These are phyloP conservation scores for Pseudocercospora pini-densiflorae DNA, from an alignment of 2,329 filamentous ascomycete genomes.

Conservation along the genomic window DNA sequence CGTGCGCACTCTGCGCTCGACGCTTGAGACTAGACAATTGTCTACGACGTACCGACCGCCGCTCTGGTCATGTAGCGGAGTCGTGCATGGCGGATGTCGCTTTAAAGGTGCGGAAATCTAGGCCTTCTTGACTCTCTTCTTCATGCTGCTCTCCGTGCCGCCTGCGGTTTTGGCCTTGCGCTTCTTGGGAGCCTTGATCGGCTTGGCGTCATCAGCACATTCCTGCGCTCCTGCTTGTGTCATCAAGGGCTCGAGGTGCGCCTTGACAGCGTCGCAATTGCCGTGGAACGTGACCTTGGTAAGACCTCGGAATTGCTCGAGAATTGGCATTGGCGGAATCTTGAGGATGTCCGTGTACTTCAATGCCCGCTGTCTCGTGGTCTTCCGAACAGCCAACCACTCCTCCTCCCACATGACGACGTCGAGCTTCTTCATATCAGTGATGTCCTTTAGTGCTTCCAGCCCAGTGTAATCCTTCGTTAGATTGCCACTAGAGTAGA, in stretches of 20 bases:
- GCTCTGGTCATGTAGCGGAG: too few relatives aligned
- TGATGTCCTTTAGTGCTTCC: neutral
- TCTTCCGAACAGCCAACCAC: neutral
- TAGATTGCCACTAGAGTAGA: neutral
- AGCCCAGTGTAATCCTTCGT: neutral
- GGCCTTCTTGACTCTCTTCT: neutral
- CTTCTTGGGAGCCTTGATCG: neutral
- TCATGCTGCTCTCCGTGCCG: neutral
- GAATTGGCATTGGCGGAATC: neutral
- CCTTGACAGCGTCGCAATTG: neutral
- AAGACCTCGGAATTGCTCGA: conserved; percentile 1
- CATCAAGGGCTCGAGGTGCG: neutral
- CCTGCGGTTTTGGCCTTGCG: neutral
- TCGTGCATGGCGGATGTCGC: too few relatives aligned
- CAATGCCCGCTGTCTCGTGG: neutral
- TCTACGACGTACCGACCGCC: too few relatives aligned
- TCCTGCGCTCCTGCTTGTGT: neutral
- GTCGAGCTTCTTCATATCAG: neutral
- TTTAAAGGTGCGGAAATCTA: neutral
- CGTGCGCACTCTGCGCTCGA: too few relatives aligned
- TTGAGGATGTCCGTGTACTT: conserved; percentile 1
- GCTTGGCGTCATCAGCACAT: neutral
- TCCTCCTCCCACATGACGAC: conserved; percentile 1
- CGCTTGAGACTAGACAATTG: too few relatives aligned
- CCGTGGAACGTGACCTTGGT: conserved; percentile 7